Conservation (phyloP, 148 eudicot species). For the Mesembryanthemum crystallinum region DNA sequence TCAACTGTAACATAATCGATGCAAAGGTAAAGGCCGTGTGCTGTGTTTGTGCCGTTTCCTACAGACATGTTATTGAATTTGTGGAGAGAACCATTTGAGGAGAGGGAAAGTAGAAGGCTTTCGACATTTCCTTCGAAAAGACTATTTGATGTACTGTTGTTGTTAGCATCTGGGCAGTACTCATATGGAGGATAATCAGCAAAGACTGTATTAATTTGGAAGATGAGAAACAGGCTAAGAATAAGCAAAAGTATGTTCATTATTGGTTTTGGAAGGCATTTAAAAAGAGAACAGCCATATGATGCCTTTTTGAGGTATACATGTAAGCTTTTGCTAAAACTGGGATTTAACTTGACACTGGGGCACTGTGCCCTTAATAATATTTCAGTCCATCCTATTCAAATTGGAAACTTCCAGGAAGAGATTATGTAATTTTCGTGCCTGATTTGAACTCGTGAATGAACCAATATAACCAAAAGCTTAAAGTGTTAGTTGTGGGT, state of each 20-base stretch:
- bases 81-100: conserved; percentile 12
- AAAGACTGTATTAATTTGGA: neutral
- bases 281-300: neutral
- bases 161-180: conserved; percentile 7
- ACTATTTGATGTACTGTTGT: neutral
- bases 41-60: neutral
- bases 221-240: neutral
- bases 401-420: neutral
- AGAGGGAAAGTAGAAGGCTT: conserved; percentile 7
- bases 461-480: too few species aligned
- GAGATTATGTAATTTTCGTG: neutral
- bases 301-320: neutral
- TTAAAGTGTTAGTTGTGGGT: too few species aligned
- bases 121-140: conserved; percentile 2
- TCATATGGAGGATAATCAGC: conserved; percentile 18
- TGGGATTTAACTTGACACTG: too few species aligned
- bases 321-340: too few species aligned
- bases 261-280: neutral
- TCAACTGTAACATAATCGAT: conserved; percentile 1
- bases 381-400: neutral
- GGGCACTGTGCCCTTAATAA: neutral
- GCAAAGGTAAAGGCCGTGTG: conserved; percentile 20
- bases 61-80: conserved; percentile 8
- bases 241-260: conserved; percentile 8
- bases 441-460: neutral